A percentile compares a stretch with the other conserved stretches of the same genome.
Evolutionary conservation across 2,329 filamentous ascomycete genomes (phyloP).

Genomic region (Diaporthe capsici): DNA sequence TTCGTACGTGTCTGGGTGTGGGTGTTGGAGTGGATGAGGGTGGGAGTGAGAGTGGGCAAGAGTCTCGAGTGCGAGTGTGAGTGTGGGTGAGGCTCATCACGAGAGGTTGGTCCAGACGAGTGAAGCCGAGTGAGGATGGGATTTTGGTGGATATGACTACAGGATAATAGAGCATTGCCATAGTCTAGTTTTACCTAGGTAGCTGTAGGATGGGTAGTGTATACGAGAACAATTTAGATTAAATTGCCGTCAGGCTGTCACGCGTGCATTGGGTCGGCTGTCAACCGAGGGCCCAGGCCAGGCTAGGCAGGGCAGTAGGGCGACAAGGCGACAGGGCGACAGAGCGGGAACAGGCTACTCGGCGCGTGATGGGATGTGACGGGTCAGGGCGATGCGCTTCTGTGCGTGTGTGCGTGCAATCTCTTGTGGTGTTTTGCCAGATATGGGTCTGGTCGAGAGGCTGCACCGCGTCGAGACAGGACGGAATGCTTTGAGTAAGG

Average conservation of each 20-base stretch:
- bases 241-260: conserved; percentile 24
- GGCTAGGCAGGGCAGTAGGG: not conserved
- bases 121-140: not conserved
- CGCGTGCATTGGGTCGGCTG: conserved; percentile 33
- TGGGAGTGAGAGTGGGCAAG: not conserved
- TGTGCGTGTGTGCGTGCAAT: not conserved
- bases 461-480: not conserved
- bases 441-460: conserved; percentile 12
- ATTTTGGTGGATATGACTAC: conserved; percentile 10
- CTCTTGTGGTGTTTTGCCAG: conserved; percentile 8
- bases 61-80: not conserved
- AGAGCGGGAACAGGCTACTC: not conserved
- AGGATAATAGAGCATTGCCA: not conserved
- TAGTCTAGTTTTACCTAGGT: not conserved
- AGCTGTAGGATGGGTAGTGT: conserved; percentile 7
- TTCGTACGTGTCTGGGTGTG: not conserved
- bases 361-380: not conserved
- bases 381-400: not conserved
- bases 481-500: not conserved
- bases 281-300: conserved; percentile 20
- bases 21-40: conserved; percentile 2
- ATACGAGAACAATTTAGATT: conserved; percentile 28
- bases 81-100: not conserved
- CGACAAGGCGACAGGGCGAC: not conserved
- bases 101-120: not conserved